A percentile compares a stretch with the other conserved stretches of the same genome.
These are phyloP conservation scores for Actinomortierella ambigua DNA, from an alignment of 371 early-diverging fungal species.

Conservation along the genomic window DNA sequence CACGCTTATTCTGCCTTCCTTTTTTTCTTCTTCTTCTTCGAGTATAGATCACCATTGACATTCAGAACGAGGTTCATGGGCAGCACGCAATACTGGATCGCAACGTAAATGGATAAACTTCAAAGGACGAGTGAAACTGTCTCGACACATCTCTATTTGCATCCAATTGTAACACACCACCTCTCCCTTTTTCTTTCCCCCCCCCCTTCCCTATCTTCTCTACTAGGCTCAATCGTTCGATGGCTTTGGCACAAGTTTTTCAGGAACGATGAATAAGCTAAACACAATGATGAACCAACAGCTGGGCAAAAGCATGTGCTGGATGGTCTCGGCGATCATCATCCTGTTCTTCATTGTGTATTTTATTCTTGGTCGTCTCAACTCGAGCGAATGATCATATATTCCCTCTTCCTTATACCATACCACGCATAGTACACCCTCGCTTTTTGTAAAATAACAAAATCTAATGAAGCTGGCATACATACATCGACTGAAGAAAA, in stretches of 20 bases:
- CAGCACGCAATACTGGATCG: conserved; percentile 42
- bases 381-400: conserved; percentile 11
- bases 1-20: too few species aligned
- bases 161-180: neutral
- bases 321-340: conserved; percentile 45
- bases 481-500: too few species aligned
- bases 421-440: too few species aligned
- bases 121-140: neutral
- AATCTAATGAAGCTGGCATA: too few species aligned
- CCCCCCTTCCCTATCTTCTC: too few species aligned
- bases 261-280: conserved; percentile 34
- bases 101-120: conserved; percentile 16
- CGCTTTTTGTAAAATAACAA: too few species aligned
- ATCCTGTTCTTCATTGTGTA: conserved; percentile 42
- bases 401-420: too few species aligned
- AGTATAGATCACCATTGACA: conserved; percentile 38
- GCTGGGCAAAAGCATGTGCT: conserved; percentile 46
- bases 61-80: conserved; percentile 45
- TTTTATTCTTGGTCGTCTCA: conserved; percentile 28
- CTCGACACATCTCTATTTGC: neutral
- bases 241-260: conserved; percentile 32
- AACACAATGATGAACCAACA: conserved; percentile 38
- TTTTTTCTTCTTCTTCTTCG: neutral
- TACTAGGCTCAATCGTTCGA: conserved; percentile 29
- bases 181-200: neutral